Evolutionary conservation across 2,329 filamentous ascomycete genomes (phyloP).

Genomic region (Alternaria conjuncta): DNA sequence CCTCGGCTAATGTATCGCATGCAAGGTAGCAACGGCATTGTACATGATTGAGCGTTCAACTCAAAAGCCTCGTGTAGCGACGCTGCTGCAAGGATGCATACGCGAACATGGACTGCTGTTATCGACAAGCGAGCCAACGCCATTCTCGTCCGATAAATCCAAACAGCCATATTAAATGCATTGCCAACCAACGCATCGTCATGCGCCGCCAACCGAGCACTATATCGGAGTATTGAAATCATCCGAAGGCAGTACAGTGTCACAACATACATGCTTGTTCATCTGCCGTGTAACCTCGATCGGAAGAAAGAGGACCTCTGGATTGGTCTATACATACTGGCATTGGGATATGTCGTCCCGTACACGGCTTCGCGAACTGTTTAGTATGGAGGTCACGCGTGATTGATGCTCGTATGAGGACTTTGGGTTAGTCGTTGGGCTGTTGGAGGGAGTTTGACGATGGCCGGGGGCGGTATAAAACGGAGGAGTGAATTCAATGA

Average conservation of each 20-base stretch:
- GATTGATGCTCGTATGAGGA: not conserved
- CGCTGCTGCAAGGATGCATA: not conserved
- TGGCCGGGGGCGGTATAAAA: not conserved
- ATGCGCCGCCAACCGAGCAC: conserved; percentile 1
- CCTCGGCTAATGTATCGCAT: not conserved
- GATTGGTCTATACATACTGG: conserved; percentile 1
- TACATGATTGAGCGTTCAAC: not conserved
- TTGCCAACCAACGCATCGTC: conserved; percentile 2
- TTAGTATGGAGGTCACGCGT: not conserved
- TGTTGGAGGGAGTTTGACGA: not conserved
- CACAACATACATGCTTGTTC: not conserved
- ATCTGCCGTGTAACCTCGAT: conserved; percentile 10
- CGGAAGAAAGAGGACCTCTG: not conserved
- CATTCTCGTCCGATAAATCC: conserved; percentile 2
- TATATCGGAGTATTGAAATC: conserved; percentile 22
- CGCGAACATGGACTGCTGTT: not conserved
- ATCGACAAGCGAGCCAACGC: not conserved
- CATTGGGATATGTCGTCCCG: not conserved
- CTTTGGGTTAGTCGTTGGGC: not conserved
- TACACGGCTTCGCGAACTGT: not conserved
- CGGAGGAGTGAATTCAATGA: not conserved
- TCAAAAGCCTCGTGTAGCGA: not conserved
- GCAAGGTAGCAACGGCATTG: not conserved
- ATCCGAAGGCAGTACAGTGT: conserved; percentile 12
- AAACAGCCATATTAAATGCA: conserved; percentile 5